phyloP scores from a whole-genome alignment of 2,329 filamentous ascomycete genomes.

The Fusarium fracticaudum region DNA sequence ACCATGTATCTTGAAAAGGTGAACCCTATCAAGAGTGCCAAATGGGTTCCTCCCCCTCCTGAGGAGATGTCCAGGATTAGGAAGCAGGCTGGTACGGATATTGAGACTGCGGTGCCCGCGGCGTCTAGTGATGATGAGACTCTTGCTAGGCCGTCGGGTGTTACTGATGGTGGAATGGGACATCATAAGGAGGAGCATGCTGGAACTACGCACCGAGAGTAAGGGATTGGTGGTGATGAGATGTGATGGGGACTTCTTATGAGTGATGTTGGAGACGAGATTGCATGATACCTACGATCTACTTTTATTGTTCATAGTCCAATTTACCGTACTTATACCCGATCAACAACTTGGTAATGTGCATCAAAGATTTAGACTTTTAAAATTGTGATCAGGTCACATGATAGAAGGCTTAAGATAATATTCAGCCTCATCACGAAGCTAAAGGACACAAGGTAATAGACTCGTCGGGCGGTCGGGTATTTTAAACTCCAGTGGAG shows the following conservation, averaged over 20 bases:
- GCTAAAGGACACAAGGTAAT: no score
- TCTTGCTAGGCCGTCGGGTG: constrained; percentile 9
- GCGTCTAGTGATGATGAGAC: constrained; percentile 32
- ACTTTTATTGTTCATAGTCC: background rate
- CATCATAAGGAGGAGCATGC: constrained; percentile 27
- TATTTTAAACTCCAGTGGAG: rapidly evolving
- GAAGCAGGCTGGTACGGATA: constrained; percentile 52
- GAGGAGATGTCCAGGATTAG: constrained; percentile 56
- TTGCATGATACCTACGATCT: constrained; percentile 4
- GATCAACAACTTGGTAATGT: background rate
- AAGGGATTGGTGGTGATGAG: background rate
- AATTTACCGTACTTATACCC: background rate
- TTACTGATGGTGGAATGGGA: constrained; percentile 3
- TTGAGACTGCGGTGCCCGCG: constrained; percentile 38
- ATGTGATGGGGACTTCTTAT: background rate
- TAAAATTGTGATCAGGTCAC: no score
- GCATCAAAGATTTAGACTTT: no score
- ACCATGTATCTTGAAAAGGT: constrained; percentile 77
- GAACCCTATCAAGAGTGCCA: constrained; percentile 68
- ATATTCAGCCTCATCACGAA: no score
- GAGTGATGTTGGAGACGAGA: background rate
- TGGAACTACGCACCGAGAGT: constrained; percentile 23
- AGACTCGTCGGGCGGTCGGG: no score
- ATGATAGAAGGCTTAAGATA: no score
- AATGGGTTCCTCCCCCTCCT: constrained; percentile 59